Conservation (phyloP, 2,329 filamentous ascomycete genomes). For the Coleophoma cylindrospora region DNA sequence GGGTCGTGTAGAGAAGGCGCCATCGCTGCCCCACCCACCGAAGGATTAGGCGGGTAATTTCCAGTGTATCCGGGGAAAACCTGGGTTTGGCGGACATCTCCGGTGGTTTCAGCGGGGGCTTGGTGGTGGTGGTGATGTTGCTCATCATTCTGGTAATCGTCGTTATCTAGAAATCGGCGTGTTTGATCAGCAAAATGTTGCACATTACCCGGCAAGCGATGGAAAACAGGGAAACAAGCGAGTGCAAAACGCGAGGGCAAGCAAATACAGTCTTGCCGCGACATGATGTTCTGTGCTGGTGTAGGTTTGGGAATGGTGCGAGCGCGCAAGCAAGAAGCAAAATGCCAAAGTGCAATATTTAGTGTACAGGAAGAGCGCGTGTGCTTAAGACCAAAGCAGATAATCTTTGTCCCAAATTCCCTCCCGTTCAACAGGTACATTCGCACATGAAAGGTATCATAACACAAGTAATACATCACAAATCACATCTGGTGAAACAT, state of each 20-base stretch:
- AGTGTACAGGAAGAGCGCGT: conserved; percentile 29
- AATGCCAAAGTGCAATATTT: conserved; percentile 24
- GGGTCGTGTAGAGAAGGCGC: conserved; percentile 51
- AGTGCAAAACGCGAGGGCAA: conserved; percentile 9
- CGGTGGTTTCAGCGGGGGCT: conserved; percentile 47
- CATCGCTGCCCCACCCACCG: conserved; percentile 54
- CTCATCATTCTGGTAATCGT: conserved; percentile 53
- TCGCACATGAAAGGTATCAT: conserved; percentile 25
- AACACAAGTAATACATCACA: conserved; percentile 25
- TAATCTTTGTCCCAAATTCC: conserved; percentile 8
- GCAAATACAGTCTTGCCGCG: conserved; percentile 20
- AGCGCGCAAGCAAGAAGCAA: conserved; percentile 18
- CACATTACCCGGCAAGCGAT: conserved; percentile 23
- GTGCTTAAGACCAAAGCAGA: conserved; percentile 12
- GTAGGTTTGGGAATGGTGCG: conserved; percentile 8
- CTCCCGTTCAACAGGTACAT: conserved; percentile 17
- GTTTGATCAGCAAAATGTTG: conserved; percentile 22
- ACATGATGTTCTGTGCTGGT: conserved; percentile 21
- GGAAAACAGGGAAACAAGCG: conserved; percentile 5
- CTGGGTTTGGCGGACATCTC: conserved; percentile 69
- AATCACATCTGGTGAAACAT: conserved; percentile 89
- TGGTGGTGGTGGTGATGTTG: conserved; percentile 64
- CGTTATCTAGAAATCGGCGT: conserved; percentile 45
- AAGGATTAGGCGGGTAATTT: conserved; percentile 55
- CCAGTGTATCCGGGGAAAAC: conserved; percentile 67